A percentile compares a stretch with the other conserved stretches of the same genome.
Evolutionary conservation across 2,329 filamentous ascomycete genomes (phyloP).

Genomic region (Dactylellina sp.): DNA sequence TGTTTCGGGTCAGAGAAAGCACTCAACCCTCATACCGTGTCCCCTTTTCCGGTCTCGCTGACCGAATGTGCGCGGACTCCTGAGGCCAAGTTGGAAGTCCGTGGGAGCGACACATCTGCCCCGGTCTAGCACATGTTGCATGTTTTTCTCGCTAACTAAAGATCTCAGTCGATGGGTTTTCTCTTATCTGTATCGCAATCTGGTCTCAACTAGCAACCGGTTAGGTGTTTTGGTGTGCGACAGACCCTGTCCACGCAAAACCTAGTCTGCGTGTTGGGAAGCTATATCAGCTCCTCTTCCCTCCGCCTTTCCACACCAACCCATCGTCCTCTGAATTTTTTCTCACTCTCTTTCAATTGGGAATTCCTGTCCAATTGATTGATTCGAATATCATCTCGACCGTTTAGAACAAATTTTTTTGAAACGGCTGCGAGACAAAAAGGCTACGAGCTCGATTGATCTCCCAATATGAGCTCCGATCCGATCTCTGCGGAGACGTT

Average conservation of each 20-base stretch:
- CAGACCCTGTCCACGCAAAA: constrained; percentile 4
- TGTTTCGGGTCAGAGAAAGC: not conserved
- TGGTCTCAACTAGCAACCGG: constrained; percentile 28
- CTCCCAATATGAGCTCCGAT: constrained; percentile 57
- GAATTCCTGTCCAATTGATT: constrained; percentile 1
- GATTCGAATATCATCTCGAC: not conserved
- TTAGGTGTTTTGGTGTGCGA: constrained; percentile 6
- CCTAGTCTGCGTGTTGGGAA: not conserved
- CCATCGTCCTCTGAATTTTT: not conserved
- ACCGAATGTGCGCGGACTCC: constrained; percentile 9
- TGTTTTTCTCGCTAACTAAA: not conserved
- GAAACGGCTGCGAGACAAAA: not conserved
- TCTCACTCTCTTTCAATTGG: constrained; percentile 1
- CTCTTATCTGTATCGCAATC: constrained; percentile 54
- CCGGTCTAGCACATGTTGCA: constrained; percentile 1
- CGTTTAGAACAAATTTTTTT: not conserved
- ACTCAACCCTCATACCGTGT: constrained; percentile 22
- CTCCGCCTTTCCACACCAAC: constrained; percentile 3
- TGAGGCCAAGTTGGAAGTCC: constrained; percentile 23
- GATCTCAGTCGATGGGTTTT: not conserved
- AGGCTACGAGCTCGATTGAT: constrained; percentile 13
- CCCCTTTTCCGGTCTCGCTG: constrained; percentile 4
- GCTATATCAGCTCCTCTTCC: constrained; percentile 45
- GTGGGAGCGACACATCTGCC: constrained; percentile 11
- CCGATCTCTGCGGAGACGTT: constrained; percentile 69